Evolutionary conservation across 805 yeast genomes (phyloP).

Genomic region (Spathaspora arborariae): DNA sequence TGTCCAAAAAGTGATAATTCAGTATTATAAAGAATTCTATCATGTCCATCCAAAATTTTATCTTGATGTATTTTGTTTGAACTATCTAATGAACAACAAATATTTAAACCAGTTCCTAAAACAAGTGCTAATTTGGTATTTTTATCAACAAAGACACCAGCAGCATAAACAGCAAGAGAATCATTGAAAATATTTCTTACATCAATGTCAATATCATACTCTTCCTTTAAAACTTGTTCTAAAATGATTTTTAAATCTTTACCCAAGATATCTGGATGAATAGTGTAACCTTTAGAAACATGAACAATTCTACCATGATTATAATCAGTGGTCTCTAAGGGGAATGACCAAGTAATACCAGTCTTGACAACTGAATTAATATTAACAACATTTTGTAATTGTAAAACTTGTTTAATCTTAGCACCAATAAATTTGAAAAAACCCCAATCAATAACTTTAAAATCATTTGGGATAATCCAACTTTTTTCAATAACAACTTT

Average conservation of each 20-base stretch:
- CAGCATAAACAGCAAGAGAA: conserved; percentile 60
- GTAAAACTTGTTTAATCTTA: conserved; percentile 23
- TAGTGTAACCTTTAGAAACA: conserved; percentile 60
- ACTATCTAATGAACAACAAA: conserved; percentile 39
- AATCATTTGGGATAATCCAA: conserved; percentile 36
- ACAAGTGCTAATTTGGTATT: conserved; percentile 50
- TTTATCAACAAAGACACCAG: conserved; percentile 42
- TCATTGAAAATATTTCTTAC: conserved; percentile 56
- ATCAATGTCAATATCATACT: conserved; percentile 23
- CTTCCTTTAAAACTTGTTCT: conserved; percentile 24
- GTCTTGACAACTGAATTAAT: conserved; percentile 21
- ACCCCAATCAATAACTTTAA: conserved; percentile 34
- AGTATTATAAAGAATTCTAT: conserved; percentile 38
- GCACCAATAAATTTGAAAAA: conserved; percentile 44
- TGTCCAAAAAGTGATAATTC: conserved; percentile 56
- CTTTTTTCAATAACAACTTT: conserved; percentile 25
- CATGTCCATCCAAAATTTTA: conserved; percentile 11
- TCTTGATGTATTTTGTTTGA: conserved; percentile 11
- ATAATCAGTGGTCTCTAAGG: conserved; percentile 39
- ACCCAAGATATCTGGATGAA: conserved; percentile 40
- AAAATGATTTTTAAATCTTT: conserved; percentile 41
- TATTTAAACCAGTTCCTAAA: conserved; percentile 66
- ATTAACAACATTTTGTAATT: conserved; percentile 14
- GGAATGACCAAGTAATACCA: conserved; percentile 59
- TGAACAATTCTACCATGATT: conserved; percentile 44